Evolutionary conservation across 345 rosid species (phyloP).

Genomic region (Trapa bicornis): DNA sequence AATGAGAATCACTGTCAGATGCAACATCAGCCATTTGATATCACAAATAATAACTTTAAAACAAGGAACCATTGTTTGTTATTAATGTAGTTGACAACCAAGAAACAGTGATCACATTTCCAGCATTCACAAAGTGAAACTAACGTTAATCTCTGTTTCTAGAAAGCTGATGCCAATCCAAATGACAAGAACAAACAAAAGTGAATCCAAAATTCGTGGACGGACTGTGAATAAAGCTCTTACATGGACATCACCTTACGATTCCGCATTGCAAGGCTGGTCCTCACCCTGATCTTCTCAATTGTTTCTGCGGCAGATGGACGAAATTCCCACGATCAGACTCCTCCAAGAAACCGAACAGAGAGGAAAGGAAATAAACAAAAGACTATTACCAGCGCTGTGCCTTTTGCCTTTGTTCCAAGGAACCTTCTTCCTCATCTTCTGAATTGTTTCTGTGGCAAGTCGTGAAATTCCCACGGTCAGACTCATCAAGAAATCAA

Average conservation of each 20-base stretch:
- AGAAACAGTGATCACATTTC: not conserved
- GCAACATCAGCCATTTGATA: not conserved
- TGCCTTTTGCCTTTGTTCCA: too few species aligned
- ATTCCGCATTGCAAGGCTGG: constrained; percentile 89
- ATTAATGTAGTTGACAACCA: not conserved
- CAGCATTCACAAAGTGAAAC: not conserved
- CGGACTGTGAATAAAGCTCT: constrained; percentile 26
- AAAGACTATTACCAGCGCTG: too few species aligned
- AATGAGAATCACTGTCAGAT: constrained; percentile 8
- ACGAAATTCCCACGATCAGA: not conserved
- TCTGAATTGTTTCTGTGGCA: constrained; percentile 56
- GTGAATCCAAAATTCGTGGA: not conserved
- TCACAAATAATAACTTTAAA: not conserved
- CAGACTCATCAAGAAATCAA: not conserved
- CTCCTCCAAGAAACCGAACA: not conserved
- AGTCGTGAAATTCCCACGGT: not conserved
- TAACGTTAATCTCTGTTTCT: not conserved
- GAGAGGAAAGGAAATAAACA: too few species aligned
- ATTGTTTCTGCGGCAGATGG: constrained; percentile 44
- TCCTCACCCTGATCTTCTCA: constrained; percentile 70
- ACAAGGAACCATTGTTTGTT: not conserved
- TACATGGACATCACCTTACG: constrained; percentile 98
- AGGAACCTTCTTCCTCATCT: constrained; percentile 11
- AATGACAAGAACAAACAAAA: too few species aligned
- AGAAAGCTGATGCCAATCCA: not conserved